Base-by-base conservation (phyloP, 805 yeast species). In the Metahyphopichia silvanorum region DNA sequence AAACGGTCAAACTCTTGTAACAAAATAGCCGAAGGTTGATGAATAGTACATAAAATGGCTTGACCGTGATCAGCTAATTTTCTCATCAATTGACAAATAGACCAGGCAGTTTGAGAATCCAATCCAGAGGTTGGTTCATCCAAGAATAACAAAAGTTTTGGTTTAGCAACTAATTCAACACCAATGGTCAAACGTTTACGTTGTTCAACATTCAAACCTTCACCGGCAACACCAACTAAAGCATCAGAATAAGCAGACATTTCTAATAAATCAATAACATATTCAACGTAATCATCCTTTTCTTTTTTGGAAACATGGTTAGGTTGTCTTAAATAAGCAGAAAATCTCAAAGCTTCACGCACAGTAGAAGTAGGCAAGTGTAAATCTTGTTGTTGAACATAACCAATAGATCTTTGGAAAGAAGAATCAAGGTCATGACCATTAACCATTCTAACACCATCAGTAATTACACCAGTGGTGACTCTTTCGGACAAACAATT, bases 21-120 rank as follows among this genome's bases (percentile, higher is more conserved):
- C 51, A 85, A 64, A 37, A 82, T 69, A 33, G 94, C 89, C 6
- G 93, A 84, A 49, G 95, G 94, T 59, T 84, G 94, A 60, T 84
- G 93, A 45, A 84, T 84, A 17, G 94, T 84, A 32, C 68, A 62
- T 40, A 63, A 55, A 39, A 63, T 60, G 23, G 68, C 66, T 39
- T 62, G 69, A 17, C 68, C 68, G 35, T 58, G 60, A 40, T 60
- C 62, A 27, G 66, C 65, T 33, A 63, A 56, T 41, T 62, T 62
- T 43, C 67, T 54, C 50, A 63, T 51, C 48, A 62, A 57, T 34
- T 60, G 49, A 49, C 67, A 61, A 32, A 63, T 56, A 11, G 67
- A 58, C 68, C 68, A 63, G 22, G 69, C 68, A 39, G 69, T 61
- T 49, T 62, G 67, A 12, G 69, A 63, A 42, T 61, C 67, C 40